Base-by-base conservation (phyloP, 2,329 filamentous ascomycete genomes). In the Exophiala sideris region DNA sequence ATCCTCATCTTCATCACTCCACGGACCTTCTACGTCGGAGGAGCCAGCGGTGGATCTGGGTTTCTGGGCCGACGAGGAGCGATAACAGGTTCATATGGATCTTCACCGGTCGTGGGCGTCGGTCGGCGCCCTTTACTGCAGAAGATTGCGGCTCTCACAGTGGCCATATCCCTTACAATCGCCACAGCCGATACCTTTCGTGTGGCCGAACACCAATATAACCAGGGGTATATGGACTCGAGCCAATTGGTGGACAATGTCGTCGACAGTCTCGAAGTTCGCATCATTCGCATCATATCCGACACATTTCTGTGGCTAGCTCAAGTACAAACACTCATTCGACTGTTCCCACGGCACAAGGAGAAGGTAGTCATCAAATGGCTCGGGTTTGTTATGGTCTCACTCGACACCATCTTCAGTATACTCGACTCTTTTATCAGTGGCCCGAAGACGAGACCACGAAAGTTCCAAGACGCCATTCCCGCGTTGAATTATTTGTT, bases 291-390 rank as follows among this genome's bases (percentile, higher is more conserved):
- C 61, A 84, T 97, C 62, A 90, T 99, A 60, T 97, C 92, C 14
- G 91, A 96, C 71, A 91, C 94, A 1, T 97, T 97, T 70, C 79
- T 99, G 29, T 97, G 94, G 92, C 83, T 99, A 36, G 94, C 94
- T 1, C 94, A 99, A 72, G 92, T 95, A 1, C 94, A 99, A 74
- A 99, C 94, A 0, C 74, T 99, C 54, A 97, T 97, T 64, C 87
- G 94, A 49, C 79, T 99, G 1, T 99, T 99, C 64, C 94, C 94
- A 6, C 89, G 94, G 33, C 92, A 97, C 67, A 89, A 95, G 66
- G 94, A 99, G 73, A 97, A 97, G 73, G 86, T 97, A 48, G 89
- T 97, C 62, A 99, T 99, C 74, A 97, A 97, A 74, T 99, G 92
- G 92, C 90, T 92, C 12, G 94, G 92, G 1, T 96, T 97, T 68